Evolutionary conservation across 495 filamentous ascomycete genomes (phyloP).

Genomic region (Penicillium crystallinum): DNA sequence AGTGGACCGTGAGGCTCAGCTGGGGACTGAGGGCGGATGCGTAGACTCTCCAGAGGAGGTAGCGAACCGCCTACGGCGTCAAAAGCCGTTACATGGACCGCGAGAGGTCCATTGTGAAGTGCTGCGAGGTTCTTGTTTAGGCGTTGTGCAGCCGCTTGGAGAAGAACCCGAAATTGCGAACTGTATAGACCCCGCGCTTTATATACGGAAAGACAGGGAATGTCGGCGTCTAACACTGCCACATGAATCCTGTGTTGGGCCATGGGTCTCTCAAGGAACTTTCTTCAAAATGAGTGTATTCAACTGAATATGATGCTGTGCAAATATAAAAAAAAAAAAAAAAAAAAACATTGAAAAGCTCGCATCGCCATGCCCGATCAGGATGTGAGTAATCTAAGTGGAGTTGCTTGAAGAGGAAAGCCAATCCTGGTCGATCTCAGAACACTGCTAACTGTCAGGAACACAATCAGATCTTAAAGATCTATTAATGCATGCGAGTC

Average conservation of each 20-base stretch:
- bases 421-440: not conserved
- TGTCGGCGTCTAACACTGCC: slow-evolving; percentile 38
- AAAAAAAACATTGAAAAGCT: not conserved
- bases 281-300: not conserved
- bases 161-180: slow-evolving; percentile 32
- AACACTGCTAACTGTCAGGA: not conserved
- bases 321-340: not conserved
- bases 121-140: slow-evolving; percentile 16
- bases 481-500: not conserved
- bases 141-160: slow-evolving; percentile 30
- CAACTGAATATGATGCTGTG: not conserved
- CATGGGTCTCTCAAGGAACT: too few relatives aligned
- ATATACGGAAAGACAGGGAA: slow-evolving; percentile 35
- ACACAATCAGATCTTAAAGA: not conserved
- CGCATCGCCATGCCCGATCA: slow-evolving; percentile 1
- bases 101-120: slow-evolving; percentile 11
- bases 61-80: slow-evolving; percentile 33
- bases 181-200: slow-evolving; percentile 33
- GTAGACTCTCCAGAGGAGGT: slow-evolving; percentile 26
- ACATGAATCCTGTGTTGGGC: slow-evolving; percentile 29
- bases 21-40: slow-evolving; percentile 8
- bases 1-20: slow-evolving; percentile 8
- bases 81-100: slow-evolving; percentile 34
- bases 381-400: slow-evolving; percentile 1
- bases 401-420: not conserved